Conservation (phyloP, 2,329 filamentous ascomycete species). For the Dichotomopilus funicola region DNA sequence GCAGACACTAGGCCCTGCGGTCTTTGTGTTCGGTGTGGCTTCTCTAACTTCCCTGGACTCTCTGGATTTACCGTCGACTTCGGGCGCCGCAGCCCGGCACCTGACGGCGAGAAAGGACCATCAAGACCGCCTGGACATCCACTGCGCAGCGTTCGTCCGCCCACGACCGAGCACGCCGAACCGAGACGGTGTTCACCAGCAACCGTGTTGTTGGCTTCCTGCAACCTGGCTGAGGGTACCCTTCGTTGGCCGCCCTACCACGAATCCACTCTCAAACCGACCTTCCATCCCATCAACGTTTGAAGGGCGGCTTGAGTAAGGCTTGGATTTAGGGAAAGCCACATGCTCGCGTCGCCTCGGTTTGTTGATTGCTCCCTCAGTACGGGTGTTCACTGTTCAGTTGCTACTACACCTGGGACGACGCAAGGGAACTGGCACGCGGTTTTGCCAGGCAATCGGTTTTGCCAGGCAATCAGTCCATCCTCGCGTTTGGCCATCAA, state of each 20-base stretch:
- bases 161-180: background rate
- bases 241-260: too few species aligned
- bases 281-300: slow-evolving; percentile 2
- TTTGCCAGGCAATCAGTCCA: background rate
- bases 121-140: background rate
- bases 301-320: background rate
- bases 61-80: background rate
- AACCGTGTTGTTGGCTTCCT: background rate
- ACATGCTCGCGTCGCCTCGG: background rate
- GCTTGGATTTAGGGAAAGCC: too few species aligned
- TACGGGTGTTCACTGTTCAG: too few species aligned
- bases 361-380: background rate
- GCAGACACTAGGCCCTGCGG: too few species aligned
- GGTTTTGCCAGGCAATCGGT: too few species aligned
- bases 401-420: too few species aligned
- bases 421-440: too few species aligned
- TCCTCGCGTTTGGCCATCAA: background rate
- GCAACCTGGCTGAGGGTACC: background rate
- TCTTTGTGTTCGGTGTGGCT: too few species aligned
- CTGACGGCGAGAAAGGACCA: background rate
- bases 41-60: too few species aligned
- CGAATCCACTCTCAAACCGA: background rate
- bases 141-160: background rate
- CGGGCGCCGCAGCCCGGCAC: slow-evolving; percentile 2
- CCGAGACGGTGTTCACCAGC: background rate